Evolutionary conservation across 805 yeast species (phyloP).

Genomic region (Candida nanaspora): DNA sequence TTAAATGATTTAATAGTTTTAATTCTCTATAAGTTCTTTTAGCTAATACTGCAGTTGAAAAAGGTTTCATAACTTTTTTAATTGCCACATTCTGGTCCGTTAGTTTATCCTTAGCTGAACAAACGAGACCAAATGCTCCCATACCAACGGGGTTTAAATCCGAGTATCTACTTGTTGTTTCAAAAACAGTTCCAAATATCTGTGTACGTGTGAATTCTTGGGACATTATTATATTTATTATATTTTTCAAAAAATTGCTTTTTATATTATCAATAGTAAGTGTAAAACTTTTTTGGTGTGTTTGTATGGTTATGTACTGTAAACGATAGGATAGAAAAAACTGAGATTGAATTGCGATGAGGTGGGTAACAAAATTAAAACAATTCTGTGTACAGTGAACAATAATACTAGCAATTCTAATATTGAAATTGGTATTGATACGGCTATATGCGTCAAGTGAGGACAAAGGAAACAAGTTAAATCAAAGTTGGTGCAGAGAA

Average conservation of each 20-base stretch:
- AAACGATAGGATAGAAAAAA: no score
- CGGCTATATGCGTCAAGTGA: no score
- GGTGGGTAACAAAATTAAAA: no score
- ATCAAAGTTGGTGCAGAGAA: no score
- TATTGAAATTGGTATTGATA: no score
- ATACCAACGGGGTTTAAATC: conserved; percentile 97
- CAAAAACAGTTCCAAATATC: conserved; percentile 92
- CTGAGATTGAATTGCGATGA: no score
- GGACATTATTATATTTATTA: conserved; percentile 13
- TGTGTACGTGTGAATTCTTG: conserved; percentile 63
- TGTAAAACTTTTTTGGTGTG: neutral
- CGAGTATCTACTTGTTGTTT: conserved; percentile 81
- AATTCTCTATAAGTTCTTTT: conserved; percentile 95
- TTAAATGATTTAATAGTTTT: conserved; percentile 83
- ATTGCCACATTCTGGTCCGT: conserved; percentile 94
- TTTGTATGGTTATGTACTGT: no score
- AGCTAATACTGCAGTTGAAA: conserved; percentile 88
- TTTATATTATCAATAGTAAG: neutral
- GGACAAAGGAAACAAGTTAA: no score
- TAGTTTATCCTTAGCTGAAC: conserved; percentile 89
- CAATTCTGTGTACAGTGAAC: no score
- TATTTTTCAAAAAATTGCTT: neutral
- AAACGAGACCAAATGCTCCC: conserved; percentile 99
- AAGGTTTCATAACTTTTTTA: conserved; percentile 96
- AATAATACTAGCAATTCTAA: no score